Evolutionary conservation across 139 green algal genomes (phyloP).

Genomic region (Closterium sp.): DNA sequence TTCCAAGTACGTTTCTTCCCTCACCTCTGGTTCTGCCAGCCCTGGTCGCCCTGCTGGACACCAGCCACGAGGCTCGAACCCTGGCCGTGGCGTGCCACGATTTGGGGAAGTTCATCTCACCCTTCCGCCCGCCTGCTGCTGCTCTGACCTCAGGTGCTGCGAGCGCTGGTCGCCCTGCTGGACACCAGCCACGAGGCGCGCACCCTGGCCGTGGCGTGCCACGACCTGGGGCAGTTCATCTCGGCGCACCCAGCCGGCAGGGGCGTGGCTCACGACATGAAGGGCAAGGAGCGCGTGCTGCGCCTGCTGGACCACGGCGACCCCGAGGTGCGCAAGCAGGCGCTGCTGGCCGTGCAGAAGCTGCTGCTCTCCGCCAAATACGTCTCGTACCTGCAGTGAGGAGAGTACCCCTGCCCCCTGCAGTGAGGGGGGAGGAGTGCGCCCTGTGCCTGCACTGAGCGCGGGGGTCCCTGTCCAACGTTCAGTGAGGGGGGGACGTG

Average conservation of each 20-base stretch:
- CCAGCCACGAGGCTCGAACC: constrained; percentile 68
- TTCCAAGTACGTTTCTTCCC: not conserved
- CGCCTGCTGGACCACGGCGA: constrained; percentile 86
- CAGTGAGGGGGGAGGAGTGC: too few relatives aligned
- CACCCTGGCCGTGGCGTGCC: constrained; percentile 85
- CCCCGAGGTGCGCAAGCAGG: constrained; percentile 86
- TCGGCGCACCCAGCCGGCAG: constrained; percentile 72
- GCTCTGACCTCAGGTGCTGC: constrained; percentile 74
- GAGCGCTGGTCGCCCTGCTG: constrained; percentile 85
- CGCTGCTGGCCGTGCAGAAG: constrained; percentile 89
- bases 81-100: constrained; percentile 89
- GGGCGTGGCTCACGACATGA: constrained; percentile 75
- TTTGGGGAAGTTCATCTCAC: constrained; percentile 82
- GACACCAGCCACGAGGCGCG: constrained; percentile 69
- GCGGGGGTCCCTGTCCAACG: too few relatives aligned
- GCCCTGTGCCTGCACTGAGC: too few relatives aligned
- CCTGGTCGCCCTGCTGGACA: constrained; percentile 87
- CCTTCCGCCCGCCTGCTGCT: not conserved
- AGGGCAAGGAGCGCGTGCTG: constrained; percentile 93
- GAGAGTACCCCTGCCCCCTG: too few relatives aligned
- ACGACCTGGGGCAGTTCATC: constrained; percentile 90
- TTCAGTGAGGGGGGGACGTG: too few relatives aligned
- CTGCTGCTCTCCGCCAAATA: constrained; percentile 67
- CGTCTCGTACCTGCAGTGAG: constrained; percentile 31
- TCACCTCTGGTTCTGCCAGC: constrained; percentile 72